Evolutionary conservation across 352 stramenopile species (phyloP).

Genomic region (Globisporangium camurandrum): DNA sequence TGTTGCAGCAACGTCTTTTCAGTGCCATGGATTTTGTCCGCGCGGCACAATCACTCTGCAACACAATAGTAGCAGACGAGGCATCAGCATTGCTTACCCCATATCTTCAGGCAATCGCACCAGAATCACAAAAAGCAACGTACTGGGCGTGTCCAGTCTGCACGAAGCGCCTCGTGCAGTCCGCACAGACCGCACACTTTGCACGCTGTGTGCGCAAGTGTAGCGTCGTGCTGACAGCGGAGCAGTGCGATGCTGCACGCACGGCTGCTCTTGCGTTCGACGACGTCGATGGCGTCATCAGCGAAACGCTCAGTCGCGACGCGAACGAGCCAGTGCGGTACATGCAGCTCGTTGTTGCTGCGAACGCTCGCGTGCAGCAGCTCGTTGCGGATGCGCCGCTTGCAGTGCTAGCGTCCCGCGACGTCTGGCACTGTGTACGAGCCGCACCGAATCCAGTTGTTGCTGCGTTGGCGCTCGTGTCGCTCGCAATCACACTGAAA

Average conservation of each 20-base stretch:
- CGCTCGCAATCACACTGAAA: neutral
- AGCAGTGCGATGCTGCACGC: conserved; percentile 5
- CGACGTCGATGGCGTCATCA: conserved; percentile 6
- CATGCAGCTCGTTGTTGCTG: conserved; percentile 11
- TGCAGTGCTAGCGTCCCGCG: conserved; percentile 3
- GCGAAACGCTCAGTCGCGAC: neutral
- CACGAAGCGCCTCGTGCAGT: conserved; percentile 4
- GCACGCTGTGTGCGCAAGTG: conserved; percentile 9
- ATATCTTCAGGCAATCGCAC: neutral
- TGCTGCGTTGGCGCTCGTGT: conserved; percentile 8
- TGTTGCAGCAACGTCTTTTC: conserved; percentile 5
- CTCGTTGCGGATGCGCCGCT: neutral
- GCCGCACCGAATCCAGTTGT: conserved; percentile 7
- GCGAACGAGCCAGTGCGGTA: conserved; percentile 9
- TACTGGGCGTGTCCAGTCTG: conserved; percentile 14
- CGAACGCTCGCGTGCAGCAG: conserved; percentile 8
- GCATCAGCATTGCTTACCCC: neutral
- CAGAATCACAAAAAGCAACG: neutral
- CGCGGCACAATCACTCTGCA: conserved; percentile 7
- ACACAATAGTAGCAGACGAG: neutral
- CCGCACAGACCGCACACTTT: conserved; percentile 7
- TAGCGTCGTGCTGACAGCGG: conserved; percentile 4
- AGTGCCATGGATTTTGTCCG: conserved; percentile 5
- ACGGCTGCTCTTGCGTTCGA: neutral
- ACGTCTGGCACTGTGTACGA: conserved; percentile 3